Evolutionary conservation across 2,329 filamentous ascomycete species (phyloP), one percentile per base, ranked within the genome.

Genomic region (Cladosporium sp.): DNA sequence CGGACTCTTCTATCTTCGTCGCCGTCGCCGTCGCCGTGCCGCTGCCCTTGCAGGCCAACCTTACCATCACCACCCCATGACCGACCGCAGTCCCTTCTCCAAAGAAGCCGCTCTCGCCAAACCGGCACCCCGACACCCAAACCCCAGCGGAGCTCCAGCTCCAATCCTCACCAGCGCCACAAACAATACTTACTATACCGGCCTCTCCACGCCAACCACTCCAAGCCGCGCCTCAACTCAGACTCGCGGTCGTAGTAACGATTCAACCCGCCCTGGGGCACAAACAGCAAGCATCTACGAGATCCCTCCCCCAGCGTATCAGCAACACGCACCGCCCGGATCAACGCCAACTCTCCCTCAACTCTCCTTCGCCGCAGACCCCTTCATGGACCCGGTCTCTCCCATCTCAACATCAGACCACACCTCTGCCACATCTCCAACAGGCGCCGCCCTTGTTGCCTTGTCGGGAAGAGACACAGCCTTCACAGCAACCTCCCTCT

Each of bases 161-260:
- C 63, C 63, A 6, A 40, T 65, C 33, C 46, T 65, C 55, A 60
- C 63, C 26, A 31, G 21, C 55, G 26, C 44, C 0, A 60, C 44
- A 8, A 65, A 65, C 44, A 65, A 60, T 33, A 26, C 63, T 23
- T 65, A 65, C 63, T 65, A 65, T 46, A 65, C 63, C 44, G 63
- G 63, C 35, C 56, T 65, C 26, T 59, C 55, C n/a, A 59, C 56
- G 18, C 57, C 63, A 29, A 53, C 44, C 21, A 59, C 63, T 14
- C 63, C 55, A 12, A 64, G 37, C 28, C 56, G 56, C 14, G 33
- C 63, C n/a, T 65, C 63, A 7, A 59, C 46, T 18, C 46, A 46
- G 3, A 59, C 55, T 4, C 55, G 63, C 44, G 63, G 63, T 7
- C 55, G 46, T 10, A 40, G 33, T 16, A 53, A 33, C 44, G 63